Evolutionary conservation across 257 asterid genomes (phyloP).

Genomic region (Petunia axillaris): DNA sequence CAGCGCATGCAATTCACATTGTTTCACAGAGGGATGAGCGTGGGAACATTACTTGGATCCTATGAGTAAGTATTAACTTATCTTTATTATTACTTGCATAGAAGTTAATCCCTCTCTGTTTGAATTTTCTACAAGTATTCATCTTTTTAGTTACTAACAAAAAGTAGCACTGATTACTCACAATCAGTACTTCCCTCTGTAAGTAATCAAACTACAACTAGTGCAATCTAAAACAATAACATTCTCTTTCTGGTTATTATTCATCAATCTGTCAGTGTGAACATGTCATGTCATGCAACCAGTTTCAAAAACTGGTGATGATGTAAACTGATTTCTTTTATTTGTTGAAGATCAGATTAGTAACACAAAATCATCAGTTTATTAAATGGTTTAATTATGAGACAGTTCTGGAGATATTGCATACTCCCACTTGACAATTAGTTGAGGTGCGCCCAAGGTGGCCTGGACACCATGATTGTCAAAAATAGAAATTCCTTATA

Average conservation of each 20-base stretch:
- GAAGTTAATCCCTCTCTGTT: neutral
- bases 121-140: neutral
- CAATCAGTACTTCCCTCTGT: neutral
- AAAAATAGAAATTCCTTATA: too few species aligned
- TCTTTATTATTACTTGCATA: neutral
- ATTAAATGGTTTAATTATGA: neutral
- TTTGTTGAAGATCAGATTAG: neutral
- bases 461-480: neutral
- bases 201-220: neutral
- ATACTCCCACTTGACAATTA: neutral
- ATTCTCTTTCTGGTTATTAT: too few species aligned
- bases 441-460: neutral
- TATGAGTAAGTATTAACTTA: neutral
- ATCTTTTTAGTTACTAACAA: too few species aligned
- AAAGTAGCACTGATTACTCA: neutral
- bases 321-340: neutral
- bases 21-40: neutral
- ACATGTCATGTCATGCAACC: neutral
- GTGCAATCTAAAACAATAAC: neutral
- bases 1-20: neutral
- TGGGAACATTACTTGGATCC: neutral
- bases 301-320: neutral
- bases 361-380: neutral
- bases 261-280: neutral
- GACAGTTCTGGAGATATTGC: too few species aligned